A percentile compares a stretch with the other conserved stretches of the same genome.
phyloP scores from a whole-genome alignment of 495 filamentous ascomycete species.

The Aspergillus saccharolyticus region DNA sequence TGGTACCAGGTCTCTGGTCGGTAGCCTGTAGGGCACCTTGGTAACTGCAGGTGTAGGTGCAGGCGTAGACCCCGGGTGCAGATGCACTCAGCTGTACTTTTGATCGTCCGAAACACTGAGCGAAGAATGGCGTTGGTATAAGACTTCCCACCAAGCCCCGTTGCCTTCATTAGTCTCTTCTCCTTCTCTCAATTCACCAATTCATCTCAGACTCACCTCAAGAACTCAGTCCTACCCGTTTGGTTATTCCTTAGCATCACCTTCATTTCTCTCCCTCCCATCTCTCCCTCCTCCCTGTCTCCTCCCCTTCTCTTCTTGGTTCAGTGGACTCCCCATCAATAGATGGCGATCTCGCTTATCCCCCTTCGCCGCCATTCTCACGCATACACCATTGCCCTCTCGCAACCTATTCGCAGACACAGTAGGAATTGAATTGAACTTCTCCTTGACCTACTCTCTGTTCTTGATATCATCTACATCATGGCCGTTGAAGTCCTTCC shows the following conservation, averaged over 20 bases:
- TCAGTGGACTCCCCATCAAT: constrained; percentile 8
- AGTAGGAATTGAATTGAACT: constrained; percentile 28
- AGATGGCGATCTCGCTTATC: constrained; percentile 35
- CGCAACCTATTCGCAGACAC: constrained; percentile 31
- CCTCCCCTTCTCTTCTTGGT: neutral
- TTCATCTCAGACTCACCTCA: neutral
- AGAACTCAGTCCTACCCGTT: neutral
- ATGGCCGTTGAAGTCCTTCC: constrained; percentile 55
- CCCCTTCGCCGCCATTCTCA: constrained; percentile 35
- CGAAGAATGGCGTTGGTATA: neutral
- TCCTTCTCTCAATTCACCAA: neutral
- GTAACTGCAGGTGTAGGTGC: too few relatives aligned
- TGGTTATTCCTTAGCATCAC: neutral
- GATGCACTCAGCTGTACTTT: too few relatives aligned
- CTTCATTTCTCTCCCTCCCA: neutral
- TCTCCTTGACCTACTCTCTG: constrained; percentile 12
- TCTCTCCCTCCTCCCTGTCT: neutral
- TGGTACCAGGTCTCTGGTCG: too few relatives aligned
- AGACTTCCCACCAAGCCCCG: neutral
- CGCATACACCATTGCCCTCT: constrained; percentile 36
- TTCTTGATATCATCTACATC: constrained; percentile 11
- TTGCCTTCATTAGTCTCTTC: neutral
- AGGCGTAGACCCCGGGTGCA: too few relatives aligned
- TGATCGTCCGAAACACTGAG: neutral
- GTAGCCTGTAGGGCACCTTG: too few relatives aligned